Evolutionary conservation across 192 early-diverging fungal species (phyloP), one percentile per base, ranked within the genome.

Genomic region (Mortierella hygrophila): DNA sequence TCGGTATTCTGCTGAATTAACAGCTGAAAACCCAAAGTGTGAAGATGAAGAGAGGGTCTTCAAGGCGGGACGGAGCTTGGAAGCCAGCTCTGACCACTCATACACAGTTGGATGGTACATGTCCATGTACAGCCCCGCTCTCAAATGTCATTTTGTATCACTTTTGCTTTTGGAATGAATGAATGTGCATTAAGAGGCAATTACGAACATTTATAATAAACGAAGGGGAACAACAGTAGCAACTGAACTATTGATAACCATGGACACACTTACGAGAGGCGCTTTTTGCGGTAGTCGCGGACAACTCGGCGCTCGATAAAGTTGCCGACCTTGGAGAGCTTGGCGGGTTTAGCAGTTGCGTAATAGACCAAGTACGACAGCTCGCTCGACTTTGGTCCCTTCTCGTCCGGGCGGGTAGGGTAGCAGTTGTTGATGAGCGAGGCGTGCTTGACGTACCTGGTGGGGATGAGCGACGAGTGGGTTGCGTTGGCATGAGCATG

Each of bases 281-380:
- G 85, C 47, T 87, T 88, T 76, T 93, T 94, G 60, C 89, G 83
- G 54, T 94, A 85, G 74, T 99, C 97, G 52, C 88, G 85, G 46
- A 90, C 82, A 5, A 93, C 91, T 77, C 94, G 92, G 76, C 92
- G 93, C 65, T 96, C 95, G 37, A 99, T 88, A 82, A 93, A 97
- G 7, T 84, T 88, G 74, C 97, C 97, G 42, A 98, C 96, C 85
- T 99, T 99, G 75, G 94, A 90, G 70, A 98, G 91, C 88, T 99
- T 99, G 26, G 94, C 94, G 3, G 97, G 97, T 79, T 96, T 95
- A 57, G 95, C 93, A 55, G 92, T 93, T 32, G 95, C 94, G 81
- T 99, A 99, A 88, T 95, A 98, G 10, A 96, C 90, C 68, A 99
- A 90, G 72, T 96, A 95, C 6, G 97, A 97, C 9, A 99, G 93